Percentiles rank a stretch among this genome's conserved stretches.
Conservation (phyloP, 352 stramenopile genomes). For the Discostella stelligera region DNA sequence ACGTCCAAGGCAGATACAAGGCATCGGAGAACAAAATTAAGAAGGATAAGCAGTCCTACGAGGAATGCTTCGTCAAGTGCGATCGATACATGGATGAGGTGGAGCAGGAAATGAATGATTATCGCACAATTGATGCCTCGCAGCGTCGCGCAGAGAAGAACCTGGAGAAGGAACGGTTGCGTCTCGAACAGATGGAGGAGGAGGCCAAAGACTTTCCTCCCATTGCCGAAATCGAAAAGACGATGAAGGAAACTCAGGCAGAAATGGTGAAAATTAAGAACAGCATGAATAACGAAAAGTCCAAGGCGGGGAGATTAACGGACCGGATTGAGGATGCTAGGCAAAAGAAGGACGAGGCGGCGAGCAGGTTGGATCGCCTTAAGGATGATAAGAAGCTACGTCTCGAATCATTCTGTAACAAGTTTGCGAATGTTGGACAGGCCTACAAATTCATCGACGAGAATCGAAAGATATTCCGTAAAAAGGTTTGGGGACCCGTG, state of each 20-base stretch:
- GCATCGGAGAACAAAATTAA: constrained; percentile 36
- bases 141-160: constrained; percentile 42
- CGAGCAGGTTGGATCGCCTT: constrained; percentile 39
- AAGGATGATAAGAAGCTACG: constrained; percentile 66
- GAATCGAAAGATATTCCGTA: constrained; percentile 74
- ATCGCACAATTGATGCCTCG: constrained; percentile 43
- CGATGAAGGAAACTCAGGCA: constrained; percentile 11
- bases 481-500: constrained; percentile 68
- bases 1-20: constrained; percentile 27
- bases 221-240: constrained; percentile 50
- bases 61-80: constrained; percentile 29
- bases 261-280: constrained; percentile 28
- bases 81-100: constrained; percentile 40
- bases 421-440: constrained; percentile 44
- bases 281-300: constrained; percentile 19
- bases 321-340: constrained; percentile 41
- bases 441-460: constrained; percentile 62
- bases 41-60: constrained; percentile 26
- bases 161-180: constrained; percentile 29
- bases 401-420: constrained; percentile 48
- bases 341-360: constrained; percentile 28
- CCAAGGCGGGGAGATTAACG: constrained; percentile 5
- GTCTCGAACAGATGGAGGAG: constrained; percentile 38
- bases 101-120: constrained; percentile 32
- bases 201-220: constrained; percentile 40